Evolutionary conservation across 192 early-diverging fungal species (phyloP).

Genomic region (Coemansia sp.): DNA sequence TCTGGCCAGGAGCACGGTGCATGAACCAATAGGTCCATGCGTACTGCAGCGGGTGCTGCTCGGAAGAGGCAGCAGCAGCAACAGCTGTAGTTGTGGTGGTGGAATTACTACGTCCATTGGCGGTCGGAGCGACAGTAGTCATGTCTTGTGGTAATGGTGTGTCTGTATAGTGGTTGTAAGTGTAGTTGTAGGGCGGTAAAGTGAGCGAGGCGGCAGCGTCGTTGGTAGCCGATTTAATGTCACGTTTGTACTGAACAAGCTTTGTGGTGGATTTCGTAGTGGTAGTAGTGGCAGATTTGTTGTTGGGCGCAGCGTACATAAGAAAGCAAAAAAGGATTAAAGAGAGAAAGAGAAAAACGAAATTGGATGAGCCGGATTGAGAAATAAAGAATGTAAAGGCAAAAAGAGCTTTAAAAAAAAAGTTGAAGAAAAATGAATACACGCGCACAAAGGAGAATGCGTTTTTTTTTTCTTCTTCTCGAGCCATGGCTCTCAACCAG

Average conservation of each 20-base stretch:
- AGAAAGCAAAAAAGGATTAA: neutral
- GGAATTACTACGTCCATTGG: conserved; percentile 12
- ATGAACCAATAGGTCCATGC: conserved; percentile 95
- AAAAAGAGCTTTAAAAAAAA: conserved; percentile 2
- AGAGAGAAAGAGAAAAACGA: conserved; percentile 18
- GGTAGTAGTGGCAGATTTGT: conserved; percentile 11
- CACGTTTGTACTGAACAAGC: conserved; percentile 46
- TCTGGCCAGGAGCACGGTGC: conserved; percentile 86
- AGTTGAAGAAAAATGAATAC: neutral
- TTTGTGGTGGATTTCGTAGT: conserved; percentile 20
- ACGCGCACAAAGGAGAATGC: neutral
- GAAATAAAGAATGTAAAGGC: neutral
- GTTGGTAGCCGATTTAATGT: conserved; percentile 7
- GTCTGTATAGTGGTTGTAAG: conserved; percentile 1
- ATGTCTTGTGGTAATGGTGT: neutral
- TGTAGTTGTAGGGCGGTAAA: neutral
- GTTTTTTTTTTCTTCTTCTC: neutral
- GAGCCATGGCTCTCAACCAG: neutral
- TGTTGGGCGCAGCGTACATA: conserved; percentile 46
- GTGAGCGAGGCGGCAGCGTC: neutral
- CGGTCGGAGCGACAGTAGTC: neutral
- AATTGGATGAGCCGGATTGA: conserved; percentile 9
- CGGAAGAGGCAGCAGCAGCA: neutral
- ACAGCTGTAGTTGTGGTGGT: conserved; percentile 3
- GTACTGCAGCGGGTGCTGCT: conserved; percentile 74